phyloP scores from a whole-genome alignment of 805 yeast species.

The Candida maltosa region DNA sequence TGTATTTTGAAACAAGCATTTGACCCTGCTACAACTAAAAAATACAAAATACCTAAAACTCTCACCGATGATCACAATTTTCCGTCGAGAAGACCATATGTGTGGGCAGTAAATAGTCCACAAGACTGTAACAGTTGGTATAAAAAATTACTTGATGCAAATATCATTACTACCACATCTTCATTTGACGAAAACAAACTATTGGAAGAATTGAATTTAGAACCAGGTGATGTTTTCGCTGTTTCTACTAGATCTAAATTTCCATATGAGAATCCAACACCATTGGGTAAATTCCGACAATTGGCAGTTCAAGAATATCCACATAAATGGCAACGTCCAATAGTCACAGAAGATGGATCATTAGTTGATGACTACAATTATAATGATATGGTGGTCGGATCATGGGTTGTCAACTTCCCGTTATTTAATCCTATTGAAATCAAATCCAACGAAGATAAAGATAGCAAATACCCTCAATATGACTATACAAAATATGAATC shows the following conservation, averaged over 20 bases:
- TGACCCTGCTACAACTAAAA: constrained; percentile 13
- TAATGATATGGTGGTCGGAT: constrained; percentile 49
- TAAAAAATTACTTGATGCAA: constrained; percentile 28
- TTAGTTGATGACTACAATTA: constrained; percentile 14
- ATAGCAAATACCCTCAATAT: constrained; percentile 58
- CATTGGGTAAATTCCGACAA: constrained; percentile 84
- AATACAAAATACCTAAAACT: constrained; percentile 30
- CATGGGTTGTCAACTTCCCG: constrained; percentile 94
- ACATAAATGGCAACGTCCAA: constrained; percentile 43
- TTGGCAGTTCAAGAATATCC: constrained; percentile 59
- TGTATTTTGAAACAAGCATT: constrained; percentile 57
- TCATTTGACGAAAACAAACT: constrained; percentile 16
- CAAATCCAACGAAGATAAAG: constrained; percentile 7
- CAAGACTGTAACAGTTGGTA: constrained; percentile 44
- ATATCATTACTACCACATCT: constrained; percentile 14
- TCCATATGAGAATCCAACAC: constrained; percentile 92
- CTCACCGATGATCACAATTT: constrained; percentile 45
- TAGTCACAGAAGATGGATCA: constrained; percentile 12
- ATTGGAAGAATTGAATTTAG: constrained; percentile 32
- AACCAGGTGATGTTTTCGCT: constrained; percentile 73
- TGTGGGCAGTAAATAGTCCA: constrained; percentile 47
- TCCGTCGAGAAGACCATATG: constrained; percentile 54
- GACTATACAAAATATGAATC: constrained; percentile 49
- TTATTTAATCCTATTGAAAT: constrained; percentile 74
- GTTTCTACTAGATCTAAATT: constrained; percentile 67